Evolutionary conservation across 768 basidiomycete genomes (phyloP), one percentile per base, ranked within the genome.

Genomic region (Hygrocybe punicea): DNA sequence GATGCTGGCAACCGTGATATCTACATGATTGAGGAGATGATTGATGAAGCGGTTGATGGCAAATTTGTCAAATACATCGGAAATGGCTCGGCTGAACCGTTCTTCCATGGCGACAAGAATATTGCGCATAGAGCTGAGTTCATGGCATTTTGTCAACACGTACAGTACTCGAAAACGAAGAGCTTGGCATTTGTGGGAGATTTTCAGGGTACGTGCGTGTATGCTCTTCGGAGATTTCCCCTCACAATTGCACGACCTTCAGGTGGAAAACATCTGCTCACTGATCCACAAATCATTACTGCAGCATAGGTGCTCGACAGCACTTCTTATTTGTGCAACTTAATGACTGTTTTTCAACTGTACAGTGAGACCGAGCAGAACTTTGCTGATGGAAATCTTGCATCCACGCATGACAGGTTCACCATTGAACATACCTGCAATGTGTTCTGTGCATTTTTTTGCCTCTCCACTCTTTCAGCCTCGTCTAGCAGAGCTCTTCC

Each of bases 51-150:
- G 9, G 7, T 9, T 4, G 44, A 57, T 11, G 63, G 62, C 1
- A 13, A 39, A 9, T 70, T 69, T 53, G 25, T 40, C 2, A 70
- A 70, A 55, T 70, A 63, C 24, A 42, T 70, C 23, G 60, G 65
- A 55, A 70, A 69, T 52, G 61, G 59, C 6, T 59, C 55, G n/a
- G 58, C 61, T 5, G 34, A 54, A 11, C 62, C 63, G 2, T 56
- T 65, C 35, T 29, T 29, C 29, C 8, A 29, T 29, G 8, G 29
- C 5, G 23, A 9, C 10, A 44, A 55, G 46, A 17, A 25, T 33
- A 10, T 24, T 29, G 10, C 29, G 2, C 16, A 29, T 33, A 19
- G 49, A 14, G 33, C 49, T 13, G 11, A 57, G 10, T 65, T 65
- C 21, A 56, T 65, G 5, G 42, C 60, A 14, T 63, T 65, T 45